Base-by-base conservation (phyloP, 768 basidiomycete genomes). In the Tylopilus felleus region DNA sequence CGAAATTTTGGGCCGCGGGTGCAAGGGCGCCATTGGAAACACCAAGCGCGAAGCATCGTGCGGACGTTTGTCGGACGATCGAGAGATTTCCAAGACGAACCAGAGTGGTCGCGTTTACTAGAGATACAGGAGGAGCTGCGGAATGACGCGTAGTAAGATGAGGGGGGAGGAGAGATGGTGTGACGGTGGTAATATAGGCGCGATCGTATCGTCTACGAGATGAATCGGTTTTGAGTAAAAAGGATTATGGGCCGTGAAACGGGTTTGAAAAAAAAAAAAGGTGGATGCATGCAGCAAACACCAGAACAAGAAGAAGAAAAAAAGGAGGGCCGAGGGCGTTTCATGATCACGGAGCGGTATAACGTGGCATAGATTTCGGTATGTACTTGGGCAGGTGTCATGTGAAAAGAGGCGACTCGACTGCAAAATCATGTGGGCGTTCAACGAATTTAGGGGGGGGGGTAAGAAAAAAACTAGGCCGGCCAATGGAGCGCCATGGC, bases 21-120 rank as follows among this genome's bases (percentile, higher is more conserved):
- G 36, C 78, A 69, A 49, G 73, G 75, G 51, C 70, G 66, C 53
- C 87, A 85, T 58, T 98, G 97, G 97, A 81, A 77, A 69, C 80
- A 90, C 62, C 92, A 96, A 71, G 91, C 85, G 41, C 80, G 88
- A 50, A 94, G 92, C 56, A 77, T 98, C 52, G 80, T 98, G 55
- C 77, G 95, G 72, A 88, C 86, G 48, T 98, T 98, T 71, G 80
- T 91, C 72, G 95, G 90, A 8, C 77, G 90, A 55, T 92, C 90
- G 55, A 85, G 77, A 70, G 90, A 85, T 53, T 98, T 94, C 59
- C 90, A 88, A 69, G 94, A 94, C 48, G 90, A 97, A 68, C 80
- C 84, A 5, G 93, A 93, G 74, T 98, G 90, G 86, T 67, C 74
- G 25, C 75, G 76, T 57, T 74, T 98, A 64, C 75, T 77, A 62